phyloP scores from a whole-genome alignment of 2,329 filamentous ascomycete genomes.

The Colletotrichum cordylinicola region DNA sequence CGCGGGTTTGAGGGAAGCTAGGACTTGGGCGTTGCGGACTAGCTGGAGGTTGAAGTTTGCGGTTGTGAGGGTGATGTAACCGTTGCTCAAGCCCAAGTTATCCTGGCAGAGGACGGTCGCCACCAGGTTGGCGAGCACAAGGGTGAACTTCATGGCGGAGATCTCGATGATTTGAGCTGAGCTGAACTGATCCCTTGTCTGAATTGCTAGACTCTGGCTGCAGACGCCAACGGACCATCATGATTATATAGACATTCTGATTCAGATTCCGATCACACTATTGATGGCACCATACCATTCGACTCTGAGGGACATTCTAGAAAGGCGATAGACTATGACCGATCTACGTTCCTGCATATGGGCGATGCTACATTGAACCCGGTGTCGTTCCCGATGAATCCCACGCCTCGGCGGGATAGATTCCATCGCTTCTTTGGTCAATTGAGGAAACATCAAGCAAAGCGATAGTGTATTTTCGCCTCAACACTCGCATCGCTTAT shows the following conservation, averaged over 20 bases:
- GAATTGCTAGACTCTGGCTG: background rate
- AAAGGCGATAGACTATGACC: background rate
- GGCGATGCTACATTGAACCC: background rate
- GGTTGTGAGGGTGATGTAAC: constrained; percentile 44
- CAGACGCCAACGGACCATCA: background rate
- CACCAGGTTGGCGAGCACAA: background rate
- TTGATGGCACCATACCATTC: background rate
- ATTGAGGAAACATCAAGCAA: background rate
- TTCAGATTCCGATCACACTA: background rate
- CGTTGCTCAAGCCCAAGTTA: constrained; percentile 42
- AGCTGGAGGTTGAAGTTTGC: constrained; percentile 47
- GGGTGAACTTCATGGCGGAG: background rate
- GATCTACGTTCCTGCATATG: background rate
- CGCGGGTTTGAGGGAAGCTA: constrained; percentile 50
- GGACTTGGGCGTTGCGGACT: constrained; percentile 49
- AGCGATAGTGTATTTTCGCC: background rate
- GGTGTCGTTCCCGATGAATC: background rate
- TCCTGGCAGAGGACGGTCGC: constrained; percentile 26
- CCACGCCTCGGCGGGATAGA: background rate
- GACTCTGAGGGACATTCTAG: background rate
- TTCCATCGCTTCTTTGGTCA: background rate
- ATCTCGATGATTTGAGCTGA: background rate
- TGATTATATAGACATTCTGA: background rate
- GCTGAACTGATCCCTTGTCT: background rate
- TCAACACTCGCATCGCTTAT: background rate